phyloP scores from a whole-genome alignment of 805 yeast species.

The Hanseniaspora lachancei region DNA sequence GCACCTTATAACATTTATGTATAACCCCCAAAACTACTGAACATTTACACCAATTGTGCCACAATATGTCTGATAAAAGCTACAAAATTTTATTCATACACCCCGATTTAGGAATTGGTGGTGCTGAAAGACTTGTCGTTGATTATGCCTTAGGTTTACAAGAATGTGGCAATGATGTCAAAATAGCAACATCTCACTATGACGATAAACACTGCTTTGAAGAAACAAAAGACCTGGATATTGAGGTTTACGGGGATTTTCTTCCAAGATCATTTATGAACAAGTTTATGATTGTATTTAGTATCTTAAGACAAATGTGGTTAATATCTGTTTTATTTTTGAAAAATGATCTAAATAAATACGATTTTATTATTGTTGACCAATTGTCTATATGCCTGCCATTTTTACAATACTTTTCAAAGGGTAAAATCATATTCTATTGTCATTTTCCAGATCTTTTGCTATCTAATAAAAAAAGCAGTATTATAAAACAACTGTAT shows the following conservation, averaged over 20 bases:
- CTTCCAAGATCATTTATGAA: slow-evolving; percentile 61
- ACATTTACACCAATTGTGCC: too few species aligned
- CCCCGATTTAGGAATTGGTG: slow-evolving; percentile 94
- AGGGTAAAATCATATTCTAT: slow-evolving; percentile 54
- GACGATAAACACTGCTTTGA: slow-evolving; percentile 81
- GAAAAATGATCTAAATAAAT: slow-evolving; percentile 35
- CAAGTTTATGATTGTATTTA: slow-evolving; percentile 64
- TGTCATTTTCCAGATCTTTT: slow-evolving; percentile 94
- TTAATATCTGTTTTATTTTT: slow-evolving; percentile 37
- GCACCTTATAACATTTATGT: too few species aligned
- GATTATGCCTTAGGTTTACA: slow-evolving; percentile 89
- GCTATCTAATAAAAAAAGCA: slow-evolving; percentile 45
- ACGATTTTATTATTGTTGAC: slow-evolving; percentile 73
- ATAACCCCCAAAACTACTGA: too few species aligned
- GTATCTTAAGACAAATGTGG: slow-evolving; percentile 69
- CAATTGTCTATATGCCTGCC: slow-evolving; percentile 77
- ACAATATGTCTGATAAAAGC: slow-evolving; percentile 1
- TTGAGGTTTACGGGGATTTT: slow-evolving; percentile 67
- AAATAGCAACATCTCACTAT: slow-evolving; percentile 79
- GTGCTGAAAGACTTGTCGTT: slow-evolving; percentile 93
- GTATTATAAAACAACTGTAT: slow-evolving; percentile 46
- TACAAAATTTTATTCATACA: slow-evolving; percentile 73
- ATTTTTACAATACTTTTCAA: slow-evolving; percentile 36
- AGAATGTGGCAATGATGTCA: slow-evolving; percentile 46
- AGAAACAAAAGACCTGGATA: slow-evolving; percentile 31